phyloP scores from a whole-genome alignment of 768 basidiomycete genomes.

The Boletus rubropictus region DNA sequence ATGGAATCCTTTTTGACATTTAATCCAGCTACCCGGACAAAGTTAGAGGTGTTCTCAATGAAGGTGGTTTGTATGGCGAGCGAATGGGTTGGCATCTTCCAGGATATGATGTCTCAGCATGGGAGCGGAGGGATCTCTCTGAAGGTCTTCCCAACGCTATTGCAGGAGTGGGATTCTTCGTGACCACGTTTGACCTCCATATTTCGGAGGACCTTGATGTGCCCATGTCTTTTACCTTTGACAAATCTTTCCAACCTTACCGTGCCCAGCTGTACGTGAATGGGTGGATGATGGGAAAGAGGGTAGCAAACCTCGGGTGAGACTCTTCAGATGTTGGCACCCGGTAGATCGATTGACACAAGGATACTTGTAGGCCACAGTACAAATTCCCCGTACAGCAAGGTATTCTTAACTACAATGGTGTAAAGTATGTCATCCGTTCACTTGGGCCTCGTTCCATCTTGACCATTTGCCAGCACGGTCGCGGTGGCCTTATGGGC shows the following conservation, averaged over 20 bases:
- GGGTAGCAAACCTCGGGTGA: constrained; percentile 65
- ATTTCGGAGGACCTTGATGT: constrained; percentile 59
- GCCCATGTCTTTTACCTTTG: constrained; percentile 67
- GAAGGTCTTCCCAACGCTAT: constrained; percentile 49
- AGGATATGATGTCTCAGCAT: constrained; percentile 57
- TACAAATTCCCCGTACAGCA: constrained; percentile 77
- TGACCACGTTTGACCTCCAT: constrained; percentile 62
- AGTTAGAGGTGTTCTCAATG: constrained; percentile 62
- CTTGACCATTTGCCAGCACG: constrained; percentile 33
- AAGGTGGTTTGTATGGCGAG: constrained; percentile 69
- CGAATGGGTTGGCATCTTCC: constrained; percentile 72
- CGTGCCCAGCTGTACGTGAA: constrained; percentile 74
- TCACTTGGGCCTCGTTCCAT: background rate
- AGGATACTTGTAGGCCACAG: constrained; percentile 50
- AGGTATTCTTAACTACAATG: constrained; percentile 70
- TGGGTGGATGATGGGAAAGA: constrained; percentile 87
- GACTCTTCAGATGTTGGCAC: constrained; percentile 8
- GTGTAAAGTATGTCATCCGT: constrained; percentile 48
- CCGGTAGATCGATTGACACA: constrained; percentile 1
- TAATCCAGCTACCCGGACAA: constrained; percentile 65
- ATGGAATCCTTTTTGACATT: background rate
- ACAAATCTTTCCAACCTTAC: constrained; percentile 59
- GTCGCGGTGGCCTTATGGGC: constrained; percentile 67
- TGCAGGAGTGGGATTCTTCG: constrained; percentile 79
- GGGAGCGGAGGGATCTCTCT: constrained; percentile 52